Base-by-base conservation (phyloP, 139 green algal species). In the Coccomyxa sp. region DNA sequence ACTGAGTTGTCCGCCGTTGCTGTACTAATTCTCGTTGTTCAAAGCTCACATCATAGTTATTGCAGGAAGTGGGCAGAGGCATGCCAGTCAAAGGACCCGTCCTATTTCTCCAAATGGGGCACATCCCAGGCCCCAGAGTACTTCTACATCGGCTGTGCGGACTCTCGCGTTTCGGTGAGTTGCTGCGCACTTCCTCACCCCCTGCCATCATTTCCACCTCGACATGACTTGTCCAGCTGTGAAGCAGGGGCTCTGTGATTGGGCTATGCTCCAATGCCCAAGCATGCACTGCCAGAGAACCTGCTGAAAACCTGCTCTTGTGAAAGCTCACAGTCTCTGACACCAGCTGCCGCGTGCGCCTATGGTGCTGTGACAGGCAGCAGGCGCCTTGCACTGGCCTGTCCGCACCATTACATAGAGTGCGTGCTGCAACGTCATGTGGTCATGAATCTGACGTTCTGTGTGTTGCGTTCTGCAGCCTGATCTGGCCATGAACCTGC, bases 61-160 rank as follows among this genome's bases (percentile, higher is more conserved):
- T 79, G 58, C 84, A 89, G 88, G 70, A 29, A 78, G 16, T 92
- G 88, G 87, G 80, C 81, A 4, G 70, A 75, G 0, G 35, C 22
- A n/a, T 77, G 77, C 78, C 68, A 76, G 10, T 72, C 70, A 14
- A 37, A 75, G 0, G 79, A 90, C 44, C 88, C 88, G 1, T 18
- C 70, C n/a, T 93, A 85, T 38, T 93, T 93, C 77, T 69, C 74
- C 41, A 86, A 81, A 39, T 74, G 90, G 8, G 36, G 70, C 2
- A 58, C 82, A n/a, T 36, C 70, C 33, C 90, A 96, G 78, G 79
- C 85, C 0, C 92, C 92, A 2, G 86, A 96, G 64, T 95, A 90
- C 74, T 85, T 96, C 4, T 95, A 91, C 92, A 95, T 96, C 78
- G 92, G 92, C 31, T 96, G 92, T 81, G 83, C 85, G 1, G 92